A percentile compares a stretch with the other conserved stretches of the same genome.
These are phyloP conservation scores for Cydonia oblonga DNA, from an alignment of 331 rosid genomes.

Conservation along the genomic window DNA sequence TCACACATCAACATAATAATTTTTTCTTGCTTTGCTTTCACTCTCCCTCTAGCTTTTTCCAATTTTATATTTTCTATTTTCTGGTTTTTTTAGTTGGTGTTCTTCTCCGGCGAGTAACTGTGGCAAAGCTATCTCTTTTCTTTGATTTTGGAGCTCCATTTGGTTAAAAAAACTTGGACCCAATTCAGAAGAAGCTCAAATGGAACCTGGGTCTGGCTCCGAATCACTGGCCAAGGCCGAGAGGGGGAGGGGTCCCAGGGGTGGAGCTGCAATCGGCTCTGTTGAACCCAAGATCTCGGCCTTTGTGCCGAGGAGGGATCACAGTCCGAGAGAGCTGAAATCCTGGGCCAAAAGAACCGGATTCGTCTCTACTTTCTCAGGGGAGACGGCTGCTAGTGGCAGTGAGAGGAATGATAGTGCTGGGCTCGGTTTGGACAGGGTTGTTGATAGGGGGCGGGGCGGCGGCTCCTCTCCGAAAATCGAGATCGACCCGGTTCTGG, in stretches of 20 bases:
- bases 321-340: constrained; percentile 63
- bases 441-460: constrained; percentile 22
- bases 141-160: constrained; percentile 14
- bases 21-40: constrained; percentile 31
- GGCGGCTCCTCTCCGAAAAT: constrained; percentile 70
- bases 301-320: constrained; percentile 56
- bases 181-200: constrained; percentile 17
- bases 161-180: background rate
- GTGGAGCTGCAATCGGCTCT: constrained; percentile 26
- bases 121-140: constrained; percentile 7
- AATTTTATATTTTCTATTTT: background rate
- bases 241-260: constrained; percentile 15
- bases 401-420: constrained; percentile 39
- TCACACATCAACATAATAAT: background rate
- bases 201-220: constrained; percentile 50
- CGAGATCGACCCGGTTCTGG: constrained; percentile 77
- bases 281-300: constrained; percentile 34
- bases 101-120: background rate
- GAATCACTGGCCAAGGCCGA: constrained; percentile 11
- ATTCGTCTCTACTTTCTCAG: constrained; percentile 69
- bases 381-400: constrained; percentile 47
- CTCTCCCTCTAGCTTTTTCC: constrained; percentile 8
- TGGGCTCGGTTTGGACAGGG: constrained; percentile 43
- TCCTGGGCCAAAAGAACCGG: constrained; percentile 94
- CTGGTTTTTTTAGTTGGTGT: background rate